These are phyloP conservation scores for Calonectria pseudoturangicola DNA, from an alignment of 2,329 filamentous ascomycete species.

Conservation along the genomic window DNA sequence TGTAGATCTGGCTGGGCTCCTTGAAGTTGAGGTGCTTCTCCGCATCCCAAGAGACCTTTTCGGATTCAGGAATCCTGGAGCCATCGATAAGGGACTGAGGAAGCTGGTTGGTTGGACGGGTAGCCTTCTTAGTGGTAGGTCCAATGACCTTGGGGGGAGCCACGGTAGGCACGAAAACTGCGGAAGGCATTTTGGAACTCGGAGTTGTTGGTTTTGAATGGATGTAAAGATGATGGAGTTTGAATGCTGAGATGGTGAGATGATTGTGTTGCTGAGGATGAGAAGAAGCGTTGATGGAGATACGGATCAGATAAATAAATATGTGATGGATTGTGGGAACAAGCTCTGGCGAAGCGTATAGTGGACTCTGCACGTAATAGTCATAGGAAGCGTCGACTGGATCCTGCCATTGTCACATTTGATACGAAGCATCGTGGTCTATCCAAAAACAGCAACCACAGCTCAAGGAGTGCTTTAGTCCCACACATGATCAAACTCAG, in stretches of 20 bases:
- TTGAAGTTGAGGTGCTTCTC: slow-evolving; percentile 72
- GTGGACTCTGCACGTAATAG: not conserved
- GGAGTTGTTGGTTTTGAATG: not conserved
- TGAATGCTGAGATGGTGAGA: not conserved
- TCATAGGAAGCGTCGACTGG: not conserved
- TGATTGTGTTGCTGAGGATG: not conserved
- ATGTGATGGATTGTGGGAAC: not conserved
- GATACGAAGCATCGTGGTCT: not conserved
- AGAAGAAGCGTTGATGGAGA: not conserved
- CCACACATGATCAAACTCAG: slow-evolving; percentile 1
- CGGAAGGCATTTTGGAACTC: slow-evolving; percentile 26
- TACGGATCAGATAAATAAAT: not conserved
- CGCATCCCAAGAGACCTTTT: slow-evolving; percentile 66
- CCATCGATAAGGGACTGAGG: slow-evolving; percentile 56
- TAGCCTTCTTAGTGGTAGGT: slow-evolving; percentile 53
- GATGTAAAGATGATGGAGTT: not conserved
- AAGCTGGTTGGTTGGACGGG: slow-evolving; percentile 50
- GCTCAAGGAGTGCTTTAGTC: slow-evolving; percentile 17
- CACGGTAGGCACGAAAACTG: slow-evolving; percentile 2
- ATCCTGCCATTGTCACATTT: not conserved
- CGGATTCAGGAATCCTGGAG: slow-evolving; percentile 35
- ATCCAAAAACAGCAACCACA: slow-evolving; percentile 9
- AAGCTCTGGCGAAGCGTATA: not conserved
- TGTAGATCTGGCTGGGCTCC: slow-evolving; percentile 69
- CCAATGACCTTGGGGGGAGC: slow-evolving; percentile 50